Conservation (phyloP, 768 basidiomycete genomes). For the Collybia mongolica region DNA sequence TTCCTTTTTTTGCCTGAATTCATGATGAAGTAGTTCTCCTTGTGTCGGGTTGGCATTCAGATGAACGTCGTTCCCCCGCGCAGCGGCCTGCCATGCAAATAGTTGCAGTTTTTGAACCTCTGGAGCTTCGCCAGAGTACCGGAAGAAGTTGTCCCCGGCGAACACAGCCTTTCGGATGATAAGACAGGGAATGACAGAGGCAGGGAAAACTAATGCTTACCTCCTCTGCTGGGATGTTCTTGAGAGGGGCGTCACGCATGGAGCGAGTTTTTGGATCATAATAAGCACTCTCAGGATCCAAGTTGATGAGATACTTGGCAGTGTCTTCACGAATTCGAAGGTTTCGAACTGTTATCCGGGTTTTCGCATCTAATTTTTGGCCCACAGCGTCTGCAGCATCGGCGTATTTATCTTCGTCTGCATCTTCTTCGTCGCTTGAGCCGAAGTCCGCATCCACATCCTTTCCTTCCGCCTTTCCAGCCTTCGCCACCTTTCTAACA, state of each 20-base stretch:
- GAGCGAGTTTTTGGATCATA: constrained; percentile 99
- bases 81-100: constrained; percentile 96
- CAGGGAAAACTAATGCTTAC: constrained; percentile 44
- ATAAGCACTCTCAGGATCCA: constrained; percentile 94
- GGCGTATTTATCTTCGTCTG: constrained; percentile 97
- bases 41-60: constrained; percentile 96
- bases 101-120: constrained; percentile 91
- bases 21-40: constrained; percentile 86
- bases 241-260: constrained; percentile 94
- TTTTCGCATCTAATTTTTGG: constrained; percentile 97
- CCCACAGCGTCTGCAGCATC: constrained; percentile 98
- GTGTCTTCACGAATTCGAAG: constrained; percentile 98
- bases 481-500: constrained; percentile 94
- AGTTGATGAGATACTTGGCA: constrained; percentile 96
- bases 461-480: constrained; percentile 71
- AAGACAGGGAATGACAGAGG: constrained; percentile 2
- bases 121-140: constrained; percentile 88
- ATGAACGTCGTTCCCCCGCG: constrained; percentile 93
- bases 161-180: constrained; percentile 64
- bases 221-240: constrained; percentile 80
- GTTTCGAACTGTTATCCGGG: constrained; percentile 96
- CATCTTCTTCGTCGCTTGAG: constrained; percentile 93
- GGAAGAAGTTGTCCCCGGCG: constrained; percentile 95
- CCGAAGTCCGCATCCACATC: constrained; percentile 89
- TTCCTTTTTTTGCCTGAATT: constrained; percentile 93